Evolutionary conservation across 2,329 filamentous ascomycete species (phyloP).

Genomic region (Atkinsonella texensis): DNA sequence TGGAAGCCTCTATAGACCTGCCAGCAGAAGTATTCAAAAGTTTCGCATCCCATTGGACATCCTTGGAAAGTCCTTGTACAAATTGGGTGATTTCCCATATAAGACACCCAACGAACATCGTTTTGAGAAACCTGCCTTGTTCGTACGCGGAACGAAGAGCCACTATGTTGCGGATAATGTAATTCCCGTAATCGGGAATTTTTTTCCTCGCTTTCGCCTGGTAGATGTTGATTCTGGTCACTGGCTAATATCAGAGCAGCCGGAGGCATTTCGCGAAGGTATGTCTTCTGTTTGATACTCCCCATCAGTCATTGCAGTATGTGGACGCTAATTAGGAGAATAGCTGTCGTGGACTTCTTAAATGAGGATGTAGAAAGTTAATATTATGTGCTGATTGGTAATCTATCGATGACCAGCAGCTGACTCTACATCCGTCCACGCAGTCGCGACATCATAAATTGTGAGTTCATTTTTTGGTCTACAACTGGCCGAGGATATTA

Average conservation of each 20-base stretch:
- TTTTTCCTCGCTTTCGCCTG: conserved; percentile 68
- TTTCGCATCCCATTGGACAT: conserved; percentile 72
- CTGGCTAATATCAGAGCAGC: conserved; percentile 84
- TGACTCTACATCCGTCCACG: too few relatives aligned
- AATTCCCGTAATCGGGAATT: conserved; percentile 65
- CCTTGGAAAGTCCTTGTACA: conserved; percentile 53
- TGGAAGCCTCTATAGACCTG: conserved; percentile 60
- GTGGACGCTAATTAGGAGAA: neutral
- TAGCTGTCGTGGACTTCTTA: conserved; percentile 4
- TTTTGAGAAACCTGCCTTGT: conserved; percentile 68
- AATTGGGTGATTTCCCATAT: conserved; percentile 84
- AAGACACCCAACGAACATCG: conserved; percentile 53
- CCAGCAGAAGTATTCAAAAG: conserved; percentile 41
- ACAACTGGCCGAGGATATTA: neutral
- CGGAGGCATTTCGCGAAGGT: conserved; percentile 67
- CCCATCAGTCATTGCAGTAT: neutral
- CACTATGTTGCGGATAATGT: conserved; percentile 72
- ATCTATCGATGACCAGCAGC: neutral
- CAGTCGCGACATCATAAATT: too few relatives aligned
- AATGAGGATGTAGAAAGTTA: neutral
- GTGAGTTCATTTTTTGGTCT: too few relatives aligned
- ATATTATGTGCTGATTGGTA: neutral
- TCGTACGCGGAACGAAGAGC: conserved; percentile 67
- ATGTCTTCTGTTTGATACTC: neutral
- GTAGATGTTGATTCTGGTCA: conserved; percentile 69